Evolutionary conservation across 257 asterid species (phyloP), one percentile per base, ranked within the genome.

Genomic region (Penstemon barbatus): DNA sequence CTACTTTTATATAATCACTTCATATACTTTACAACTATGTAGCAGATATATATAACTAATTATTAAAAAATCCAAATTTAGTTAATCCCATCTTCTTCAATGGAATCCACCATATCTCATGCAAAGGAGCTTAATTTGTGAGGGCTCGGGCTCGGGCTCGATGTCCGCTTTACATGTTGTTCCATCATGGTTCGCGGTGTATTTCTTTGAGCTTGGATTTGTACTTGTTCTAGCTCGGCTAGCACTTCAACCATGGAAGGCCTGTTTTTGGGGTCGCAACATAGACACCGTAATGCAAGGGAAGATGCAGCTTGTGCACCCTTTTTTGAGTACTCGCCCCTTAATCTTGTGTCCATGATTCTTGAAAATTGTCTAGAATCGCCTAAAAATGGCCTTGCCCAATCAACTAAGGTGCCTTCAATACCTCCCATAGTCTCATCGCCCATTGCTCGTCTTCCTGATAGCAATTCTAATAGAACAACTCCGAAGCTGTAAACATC

Each of bases 321-420:
- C 77, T 78, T 86, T 57, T 78, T 86, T 0, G 85, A 69, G 74
- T 89, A 89, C 69, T 81, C 84, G 33, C 91, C 96, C 7, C 91
- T 85, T 60, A 89, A 73, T 52, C 88, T 77, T 3, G 85, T 76
- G 77, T 89, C 96, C 93, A 89, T 89, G 69, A 89, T 78, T 75
- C 96, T 87, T 41, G 75, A 63, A 36, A 89, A 77, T 57, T 78
- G 78, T 60, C 86, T 75, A 55, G 61, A 72, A 10, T 88, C 89
- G 2, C 69, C 56, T 4, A 89, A 71, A 73, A 78, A 89, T 7
- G 83, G 93, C 71, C 39, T 69, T 41, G 96, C 93, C 93, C 96
- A 89, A 13, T 86, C 91, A 10, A 86, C 88, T 15, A 89, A 63
- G 18, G 80, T 84, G 44, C 81, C 85, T 52, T 86, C 85, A 13